Evolutionary conservation across 208 protist species (phyloP).

Genomic region (Leishmania tropica): DNA sequence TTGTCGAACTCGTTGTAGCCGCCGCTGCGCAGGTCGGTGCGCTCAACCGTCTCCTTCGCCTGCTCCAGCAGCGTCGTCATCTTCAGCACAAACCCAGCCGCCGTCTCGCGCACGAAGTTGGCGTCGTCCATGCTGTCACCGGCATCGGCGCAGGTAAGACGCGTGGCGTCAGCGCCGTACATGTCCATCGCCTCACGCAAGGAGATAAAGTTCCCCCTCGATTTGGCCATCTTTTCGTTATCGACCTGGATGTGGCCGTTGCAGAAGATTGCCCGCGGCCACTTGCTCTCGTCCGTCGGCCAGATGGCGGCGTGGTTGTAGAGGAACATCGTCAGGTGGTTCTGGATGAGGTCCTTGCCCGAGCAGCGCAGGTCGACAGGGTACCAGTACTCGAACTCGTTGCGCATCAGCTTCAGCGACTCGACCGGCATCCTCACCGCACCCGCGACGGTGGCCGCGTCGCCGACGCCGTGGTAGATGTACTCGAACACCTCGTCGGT

Average conservation of each 20-base stretch:
- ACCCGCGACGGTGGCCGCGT: slow-evolving; percentile 53
- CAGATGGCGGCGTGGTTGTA: slow-evolving; percentile 99
- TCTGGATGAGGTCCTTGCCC: slow-evolving; percentile 99
- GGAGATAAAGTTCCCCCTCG: slow-evolving; percentile 99
- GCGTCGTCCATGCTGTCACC: slow-evolving; percentile 99
- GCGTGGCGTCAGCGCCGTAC: slow-evolving; percentile 93
- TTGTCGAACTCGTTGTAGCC: slow-evolving; percentile 87
- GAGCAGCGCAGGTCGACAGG: slow-evolving; percentile 99
- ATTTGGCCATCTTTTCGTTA: slow-evolving; percentile 99
- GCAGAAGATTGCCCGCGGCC: slow-evolving; percentile 95
- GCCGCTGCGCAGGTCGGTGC: slow-evolving; percentile 49
- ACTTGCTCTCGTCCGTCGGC: slow-evolving; percentile 63
- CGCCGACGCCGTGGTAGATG: slow-evolving; percentile 89
- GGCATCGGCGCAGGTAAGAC: slow-evolving; percentile 98
- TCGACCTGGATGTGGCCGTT: slow-evolving; percentile 99
- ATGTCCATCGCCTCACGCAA: slow-evolving; percentile 83
- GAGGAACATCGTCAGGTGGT: slow-evolving; percentile 99
- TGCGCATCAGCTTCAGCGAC: slow-evolving; percentile 88
- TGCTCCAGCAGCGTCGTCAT: slow-evolving; percentile 96
- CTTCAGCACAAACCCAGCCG: slow-evolving; percentile 95
- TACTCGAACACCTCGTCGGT: slow-evolving; percentile 95
- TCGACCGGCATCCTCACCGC: slow-evolving; percentile 58
- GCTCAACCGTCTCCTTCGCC: slow-evolving; percentile 69
- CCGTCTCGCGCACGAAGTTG: slow-evolving; percentile 97
- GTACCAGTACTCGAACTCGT: slow-evolving; percentile 99